These are phyloP conservation scores for Coemansia sp. DNA, from an alignment of 192 early-diverging fungal species.

Conservation along the genomic window DNA sequence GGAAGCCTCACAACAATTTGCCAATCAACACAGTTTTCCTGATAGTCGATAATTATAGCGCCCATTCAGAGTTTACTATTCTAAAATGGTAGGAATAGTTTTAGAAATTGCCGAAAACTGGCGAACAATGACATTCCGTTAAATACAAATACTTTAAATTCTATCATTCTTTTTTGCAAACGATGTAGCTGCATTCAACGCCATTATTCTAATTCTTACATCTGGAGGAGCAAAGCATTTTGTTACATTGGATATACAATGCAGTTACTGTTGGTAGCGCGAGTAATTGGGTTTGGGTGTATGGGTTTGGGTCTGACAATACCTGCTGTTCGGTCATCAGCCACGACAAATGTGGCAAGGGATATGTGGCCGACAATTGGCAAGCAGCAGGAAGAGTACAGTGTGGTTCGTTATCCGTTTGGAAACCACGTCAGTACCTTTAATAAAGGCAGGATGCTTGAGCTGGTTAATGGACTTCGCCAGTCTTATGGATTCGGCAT, in stretches of 20 bases:
- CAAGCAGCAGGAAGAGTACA: slow-evolving; percentile 8
- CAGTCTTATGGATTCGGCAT: slow-evolving; percentile 10
- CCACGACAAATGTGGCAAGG: not conserved
- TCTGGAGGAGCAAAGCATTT: no score
- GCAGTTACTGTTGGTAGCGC: not conserved
- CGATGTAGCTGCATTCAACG: no score
- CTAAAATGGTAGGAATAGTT: no score
- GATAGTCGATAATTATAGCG: no score
- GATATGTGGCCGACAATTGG: slow-evolving; percentile 11
- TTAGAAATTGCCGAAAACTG: no score
- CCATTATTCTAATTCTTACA: no score
- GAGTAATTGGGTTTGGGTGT: not conserved
- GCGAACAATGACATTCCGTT: no score
- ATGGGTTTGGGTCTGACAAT: not conserved
- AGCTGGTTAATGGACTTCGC: slow-evolving; percentile 39
- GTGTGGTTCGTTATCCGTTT: slow-evolving; percentile 28
- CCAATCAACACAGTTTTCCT: no score
- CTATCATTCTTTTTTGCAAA: no score
- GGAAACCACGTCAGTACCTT: slow-evolving; percentile 15
- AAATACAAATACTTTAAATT: no score
- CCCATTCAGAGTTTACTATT: no score
- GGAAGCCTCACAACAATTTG: no score
- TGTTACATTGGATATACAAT: not conserved
- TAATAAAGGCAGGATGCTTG: slow-evolving; percentile 40
- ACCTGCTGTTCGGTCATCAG: not conserved